These are phyloP conservation scores for Mucor lusitanicus DNA, from an alignment of 371 early-diverging fungal species.

Conservation along the genomic window DNA sequence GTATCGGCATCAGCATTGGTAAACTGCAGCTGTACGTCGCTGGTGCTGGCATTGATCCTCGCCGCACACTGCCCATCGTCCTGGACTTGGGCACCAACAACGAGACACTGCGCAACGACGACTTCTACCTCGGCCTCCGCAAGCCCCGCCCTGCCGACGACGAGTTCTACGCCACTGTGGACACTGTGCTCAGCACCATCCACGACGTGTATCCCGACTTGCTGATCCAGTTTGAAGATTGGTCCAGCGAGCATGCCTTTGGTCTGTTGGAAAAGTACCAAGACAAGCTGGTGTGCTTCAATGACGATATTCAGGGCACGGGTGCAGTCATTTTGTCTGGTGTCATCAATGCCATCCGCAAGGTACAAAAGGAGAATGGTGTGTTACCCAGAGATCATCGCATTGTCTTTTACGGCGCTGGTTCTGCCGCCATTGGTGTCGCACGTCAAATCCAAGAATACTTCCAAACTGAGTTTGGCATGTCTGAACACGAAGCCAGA, in stretches of 20 bases:
- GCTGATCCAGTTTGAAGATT: constrained; percentile 94
- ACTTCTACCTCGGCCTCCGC: constrained; percentile 82
- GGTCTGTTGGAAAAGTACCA: constrained; percentile 72
- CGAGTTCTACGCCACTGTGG: constrained; percentile 78
- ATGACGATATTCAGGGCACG: constrained; percentile 78
- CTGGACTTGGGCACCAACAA: constrained; percentile 92
- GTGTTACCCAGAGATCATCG: constrained; percentile 71
- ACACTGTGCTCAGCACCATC: constrained; percentile 75
- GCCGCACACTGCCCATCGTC: constrained; percentile 82
- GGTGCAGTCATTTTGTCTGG: constrained; percentile 90
- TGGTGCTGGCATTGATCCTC: constrained; percentile 88
- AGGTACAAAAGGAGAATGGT: constrained; percentile 52
- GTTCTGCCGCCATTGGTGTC: constrained; percentile 89
- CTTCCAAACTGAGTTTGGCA: constrained; percentile 65
- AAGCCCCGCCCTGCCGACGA: constrained; percentile 45
- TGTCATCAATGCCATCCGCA: constrained; percentile 84
- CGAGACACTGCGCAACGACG: constrained; percentile 71
- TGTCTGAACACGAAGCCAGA: constrained; percentile 75
- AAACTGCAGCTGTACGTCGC: constrained; percentile 93
- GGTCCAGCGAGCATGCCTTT: constrained; percentile 87
- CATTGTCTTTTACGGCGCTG: constrained; percentile 89
- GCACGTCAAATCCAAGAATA: constrained; percentile 83
- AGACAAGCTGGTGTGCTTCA: constrained; percentile 71
- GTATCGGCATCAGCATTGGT: constrained; percentile 93
- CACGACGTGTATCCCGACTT: constrained; percentile 71